Evolutionary conservation across 2,329 filamentous ascomycete genomes (phyloP), one percentile per base, ranked within the genome.

Genomic region (Escovopsis sp.): DNA sequence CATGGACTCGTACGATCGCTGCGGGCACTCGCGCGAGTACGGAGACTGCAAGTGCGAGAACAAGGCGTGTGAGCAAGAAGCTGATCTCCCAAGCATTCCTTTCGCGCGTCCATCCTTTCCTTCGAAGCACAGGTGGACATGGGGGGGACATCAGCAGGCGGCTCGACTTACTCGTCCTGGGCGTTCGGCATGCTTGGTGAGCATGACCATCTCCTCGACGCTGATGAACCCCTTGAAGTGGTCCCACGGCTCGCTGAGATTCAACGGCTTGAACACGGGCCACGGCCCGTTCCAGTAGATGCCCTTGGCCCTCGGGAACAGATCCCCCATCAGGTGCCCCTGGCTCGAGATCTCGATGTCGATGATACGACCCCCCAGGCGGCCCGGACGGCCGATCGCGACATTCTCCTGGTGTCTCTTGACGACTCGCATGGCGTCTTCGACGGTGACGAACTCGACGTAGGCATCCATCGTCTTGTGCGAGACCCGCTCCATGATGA

Each of bases 1-100:
- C 46, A 79, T 58, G 48, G 66, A 74, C 55, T 80, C 76, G 37
- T 70, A 79, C 2, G 73, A 68, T 12, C 76, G 67, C 53, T 79
- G 73, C 0, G 73, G 72, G 43, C 72, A 76, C 18, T 73, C 63
- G 38, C 61, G 65, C 8, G 70, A 66, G 47, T 71, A 79, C 0
- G 69, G 68, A 11, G 71, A 72, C 71, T 77, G 35, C 17, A 18
- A 17, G 5, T 2, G 9, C 29, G 2, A 16, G 4, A 13, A 33
- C 1, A 5, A 12, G 31, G 43, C 15, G 13, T 6, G 27, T n/a
- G 27, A 28, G 27, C 7, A 28, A 14, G 11, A n/a, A n/a, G n/a
- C n/a, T n/a, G n/a, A n/a, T n/a, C n/a, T n/a, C n/a, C n/a, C n/a
- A n/a, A n/a, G n/a, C n/a, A n/a, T n/a, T n/a, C n/a, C n/a, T n/a